phyloP scores from a whole-genome alignment of 169 alveolate species.

The Plasmodium reichenowi region DNA sequence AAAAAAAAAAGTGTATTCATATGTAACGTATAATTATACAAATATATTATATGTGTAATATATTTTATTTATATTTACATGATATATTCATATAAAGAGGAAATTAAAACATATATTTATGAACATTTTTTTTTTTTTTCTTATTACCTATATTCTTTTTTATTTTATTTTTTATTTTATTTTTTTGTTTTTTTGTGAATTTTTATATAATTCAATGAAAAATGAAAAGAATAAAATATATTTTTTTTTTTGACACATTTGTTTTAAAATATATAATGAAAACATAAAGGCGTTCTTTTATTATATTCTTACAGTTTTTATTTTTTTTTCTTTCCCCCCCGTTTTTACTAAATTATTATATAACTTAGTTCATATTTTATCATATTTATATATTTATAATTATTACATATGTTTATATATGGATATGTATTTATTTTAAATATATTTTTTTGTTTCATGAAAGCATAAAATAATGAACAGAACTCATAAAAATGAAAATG shows the following conservation, averaged over 20 bases:
- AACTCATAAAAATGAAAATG: slow-evolving; percentile 19
- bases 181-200: neutral
- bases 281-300: neutral
- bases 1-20: too few species aligned
- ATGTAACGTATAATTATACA: too few species aligned
- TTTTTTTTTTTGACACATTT: neutral
- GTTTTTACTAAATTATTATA: slow-evolving; percentile 18
- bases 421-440: neutral
- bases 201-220: neutral
- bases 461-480: slow-evolving; percentile 30
- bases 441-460: slow-evolving; percentile 5
- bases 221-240: neutral
- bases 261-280: slow-evolving; percentile 5
- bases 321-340: neutral
- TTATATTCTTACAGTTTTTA: neutral
- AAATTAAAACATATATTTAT: neutral
- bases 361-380: neutral
- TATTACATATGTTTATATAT: slow-evolving; percentile 8
- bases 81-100: neutral
- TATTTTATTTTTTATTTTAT: neutral
- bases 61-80: too few species aligned
- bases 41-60: too few species aligned
- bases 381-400: neutral
- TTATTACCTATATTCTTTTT: neutral
- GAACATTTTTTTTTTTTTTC: neutral